phyloP scores from a whole-genome alignment of 108 stramenopile species.

The Phaeodactylum tricornutum region DNA sequence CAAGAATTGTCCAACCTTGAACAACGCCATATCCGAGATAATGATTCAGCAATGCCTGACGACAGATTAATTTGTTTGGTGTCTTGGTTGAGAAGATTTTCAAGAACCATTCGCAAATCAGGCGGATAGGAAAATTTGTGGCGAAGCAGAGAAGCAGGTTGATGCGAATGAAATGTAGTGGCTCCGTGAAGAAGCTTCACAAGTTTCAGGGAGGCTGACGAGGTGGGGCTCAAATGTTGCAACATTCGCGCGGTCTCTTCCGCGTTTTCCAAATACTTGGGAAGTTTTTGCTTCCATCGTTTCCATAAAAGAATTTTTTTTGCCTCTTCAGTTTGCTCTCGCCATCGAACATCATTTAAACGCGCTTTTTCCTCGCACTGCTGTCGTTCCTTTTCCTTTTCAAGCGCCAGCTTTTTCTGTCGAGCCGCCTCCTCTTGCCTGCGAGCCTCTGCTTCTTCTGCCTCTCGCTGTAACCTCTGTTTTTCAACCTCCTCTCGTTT shows the following conservation, averaged over 20 bases:
- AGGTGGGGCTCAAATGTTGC: no score
- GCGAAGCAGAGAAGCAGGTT: not conserved
- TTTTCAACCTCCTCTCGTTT: not conserved
- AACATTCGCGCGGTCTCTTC: no score
- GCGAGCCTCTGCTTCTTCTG: not conserved
- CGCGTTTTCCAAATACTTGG: not conserved
- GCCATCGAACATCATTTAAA: not conserved
- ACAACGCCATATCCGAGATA: not conserved
- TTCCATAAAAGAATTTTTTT: not conserved
- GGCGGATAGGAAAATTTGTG: not conserved
- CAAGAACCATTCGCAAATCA: not conserved
- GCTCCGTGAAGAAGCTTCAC: not conserved
- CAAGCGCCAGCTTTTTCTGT: not conserved
- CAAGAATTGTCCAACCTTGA: not conserved
- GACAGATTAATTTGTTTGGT: not conserved
- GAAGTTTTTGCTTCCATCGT: not conserved
- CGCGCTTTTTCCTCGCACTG: not conserved
- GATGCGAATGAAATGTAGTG: no score
- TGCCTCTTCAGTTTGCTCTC: not conserved
- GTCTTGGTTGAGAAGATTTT: not conserved
- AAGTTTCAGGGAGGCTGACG: not conserved
- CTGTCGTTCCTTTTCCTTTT: not conserved
- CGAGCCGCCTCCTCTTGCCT: constrained; percentile 2
- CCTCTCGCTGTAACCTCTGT: not conserved
- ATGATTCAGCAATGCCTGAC: not conserved